Evolutionary conservation across 495 filamentous ascomycete species (phyloP).

Genomic region (Hypoxylon rickii): DNA sequence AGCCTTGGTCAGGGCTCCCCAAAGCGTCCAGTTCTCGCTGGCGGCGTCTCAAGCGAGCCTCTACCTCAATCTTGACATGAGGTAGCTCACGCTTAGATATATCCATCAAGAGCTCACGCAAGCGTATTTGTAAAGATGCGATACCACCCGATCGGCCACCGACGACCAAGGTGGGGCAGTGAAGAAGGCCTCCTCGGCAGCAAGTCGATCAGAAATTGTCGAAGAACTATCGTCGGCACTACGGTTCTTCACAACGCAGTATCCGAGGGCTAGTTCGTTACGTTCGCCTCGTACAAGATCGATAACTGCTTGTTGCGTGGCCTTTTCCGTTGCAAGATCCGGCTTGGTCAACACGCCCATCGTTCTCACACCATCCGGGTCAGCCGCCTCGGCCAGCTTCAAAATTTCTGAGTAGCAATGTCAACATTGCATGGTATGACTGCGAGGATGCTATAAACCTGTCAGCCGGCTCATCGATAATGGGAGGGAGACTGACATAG

Average conservation of each 20-base stretch:
- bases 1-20: conserved; percentile 26
- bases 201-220: conserved; percentile 11
- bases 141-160: conserved; percentile 48
- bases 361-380: conserved; percentile 56
- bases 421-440: conserved; percentile 64
- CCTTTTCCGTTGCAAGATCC: conserved; percentile 57
- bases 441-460: conserved; percentile 52
- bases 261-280: conserved; percentile 55
- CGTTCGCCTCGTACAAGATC: conserved; percentile 53
- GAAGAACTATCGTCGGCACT: conserved; percentile 42
- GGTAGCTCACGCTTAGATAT: conserved; percentile 52
- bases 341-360: conserved; percentile 66
- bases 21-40: neutral
- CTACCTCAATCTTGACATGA: conserved; percentile 46
- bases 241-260: conserved; percentile 60
- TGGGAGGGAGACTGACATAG: neutral
- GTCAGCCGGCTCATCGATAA: neutral
- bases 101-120: conserved; percentile 44
- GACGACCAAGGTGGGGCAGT: neutral
- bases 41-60: neutral
- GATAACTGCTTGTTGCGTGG: conserved; percentile 45
- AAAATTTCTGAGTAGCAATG: conserved; percentile 65
- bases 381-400: conserved; percentile 53
- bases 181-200: neutral
- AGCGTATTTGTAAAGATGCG: conserved; percentile 44